Conservation (phyloP, 73 alveolate genomes). For the Paramecium octaurelia region DNA sequence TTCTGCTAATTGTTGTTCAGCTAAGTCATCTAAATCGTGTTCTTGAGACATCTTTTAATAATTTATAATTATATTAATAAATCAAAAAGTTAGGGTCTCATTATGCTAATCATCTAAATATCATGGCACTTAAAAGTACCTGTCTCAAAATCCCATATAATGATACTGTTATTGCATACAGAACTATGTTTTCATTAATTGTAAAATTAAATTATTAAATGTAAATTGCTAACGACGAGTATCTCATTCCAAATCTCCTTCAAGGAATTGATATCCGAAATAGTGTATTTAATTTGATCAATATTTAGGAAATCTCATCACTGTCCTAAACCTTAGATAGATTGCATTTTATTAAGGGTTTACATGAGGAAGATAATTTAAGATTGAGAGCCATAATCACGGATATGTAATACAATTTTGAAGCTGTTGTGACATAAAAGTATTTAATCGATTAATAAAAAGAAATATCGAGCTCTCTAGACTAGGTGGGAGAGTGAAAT, state of each 20-base stretch:
- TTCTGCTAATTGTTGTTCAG: constrained; percentile 4
- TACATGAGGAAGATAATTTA: constrained; percentile 46
- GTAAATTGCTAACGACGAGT: constrained; percentile 21
- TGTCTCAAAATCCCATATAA: not conserved
- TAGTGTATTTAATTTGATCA: not conserved
- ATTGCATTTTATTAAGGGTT: constrained; percentile 10
- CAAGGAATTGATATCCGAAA: not conserved
- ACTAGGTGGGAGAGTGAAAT: constrained; percentile 33
- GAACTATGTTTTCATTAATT: not conserved
- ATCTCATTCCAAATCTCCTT: not conserved
- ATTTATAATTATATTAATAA: not conserved
- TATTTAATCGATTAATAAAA: not conserved
- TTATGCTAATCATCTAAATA: not conserved
- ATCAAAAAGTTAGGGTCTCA: not conserved
- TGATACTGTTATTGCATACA: not conserved
- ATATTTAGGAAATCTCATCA: not conserved
- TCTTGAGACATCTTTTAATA: not conserved
- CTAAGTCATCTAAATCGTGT: constrained; percentile 15
- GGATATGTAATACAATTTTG: constrained; percentile 42
- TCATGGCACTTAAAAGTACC: not conserved
- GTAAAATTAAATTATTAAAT: not conserved
- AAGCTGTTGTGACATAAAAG: constrained; percentile 28
- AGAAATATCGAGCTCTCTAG: constrained; percentile 39
- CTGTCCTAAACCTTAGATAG: constrained; percentile 13
- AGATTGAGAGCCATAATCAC: constrained; percentile 33